Base-by-base conservation (phyloP, 257 asterid genomes). In the Striga asiatica region DNA sequence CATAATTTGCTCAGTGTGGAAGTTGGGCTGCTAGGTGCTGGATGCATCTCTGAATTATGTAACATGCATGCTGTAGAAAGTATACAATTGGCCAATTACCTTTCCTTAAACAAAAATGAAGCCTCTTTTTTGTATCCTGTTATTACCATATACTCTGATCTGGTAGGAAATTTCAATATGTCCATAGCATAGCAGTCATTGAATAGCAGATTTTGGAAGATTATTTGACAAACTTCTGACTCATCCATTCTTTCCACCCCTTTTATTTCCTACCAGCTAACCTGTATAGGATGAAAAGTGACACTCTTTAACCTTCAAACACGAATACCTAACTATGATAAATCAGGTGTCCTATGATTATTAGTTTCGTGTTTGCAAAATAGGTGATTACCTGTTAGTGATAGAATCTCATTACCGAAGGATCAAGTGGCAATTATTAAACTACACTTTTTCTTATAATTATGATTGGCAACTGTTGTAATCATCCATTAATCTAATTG, bases 11-110 rank as follows among this genome's bases (percentile, higher is more conserved):
- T 34, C 59, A 20, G 35, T 5, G 3, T 37, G 54, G 18, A 45
- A 39, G 50, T 54, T 35, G 6, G 20, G 18, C 6, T 24, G 54
- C 38, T 41, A 21, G 3, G 3, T 34, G 10, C 41, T 1, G 13
- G 8, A 7, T 10, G 1, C 3, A 34, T 46, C 12, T 50, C 21
- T 56, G 5, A 43, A 54, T 29, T 20, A 50, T 25, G 23, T 22
- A 41, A 61, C 28, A 22, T 6, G 56, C 63, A 62, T 63, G 18
- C 54, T 35, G 21, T 37, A 32, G 11, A 48, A 32, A 20, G 21
- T 49, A 46, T 37, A 34, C n/a, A 35, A 13, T 24, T 8, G 24
- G 27, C 34, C 17, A 5, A 48, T 53, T 19, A 8, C 50, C 49
- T 31, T 24, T 62, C 41, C 48, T 39, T 42, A 25, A 16, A 48